A percentile compares a stretch with the other conserved stretches of the same genome.
phyloP scores from a whole-genome alignment of 768 basidiomycete genomes.

The Naganishia vaughanmartiniae region DNA sequence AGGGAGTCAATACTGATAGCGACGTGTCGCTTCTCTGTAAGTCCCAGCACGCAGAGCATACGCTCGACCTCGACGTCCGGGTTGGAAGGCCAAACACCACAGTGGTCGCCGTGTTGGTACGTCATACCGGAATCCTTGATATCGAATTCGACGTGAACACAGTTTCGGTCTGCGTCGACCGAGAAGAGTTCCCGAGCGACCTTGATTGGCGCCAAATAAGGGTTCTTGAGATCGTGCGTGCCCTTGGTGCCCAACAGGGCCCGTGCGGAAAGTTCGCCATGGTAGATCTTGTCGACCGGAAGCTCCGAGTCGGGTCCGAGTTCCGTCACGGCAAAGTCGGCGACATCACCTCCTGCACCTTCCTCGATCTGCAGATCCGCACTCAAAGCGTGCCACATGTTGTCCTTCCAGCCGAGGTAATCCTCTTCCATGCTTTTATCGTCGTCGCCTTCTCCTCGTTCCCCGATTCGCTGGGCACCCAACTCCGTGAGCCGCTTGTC shows the following conservation, averaged over 20 bases:
- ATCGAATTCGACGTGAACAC: constrained; percentile 88
- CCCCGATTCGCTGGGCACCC: constrained; percentile 80
- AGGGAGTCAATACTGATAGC: constrained; percentile 93
- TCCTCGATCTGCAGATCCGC: constrained; percentile 82
- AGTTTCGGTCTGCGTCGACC: constrained; percentile 72
- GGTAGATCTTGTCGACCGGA: constrained; percentile 82
- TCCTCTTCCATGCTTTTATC: constrained; percentile 99
- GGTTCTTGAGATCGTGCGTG: constrained; percentile 97
- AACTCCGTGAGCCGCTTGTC: constrained; percentile 71
- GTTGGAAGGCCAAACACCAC: constrained; percentile 96
- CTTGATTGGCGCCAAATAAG: constrained; percentile 79
- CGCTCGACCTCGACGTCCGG: constrained; percentile 87
- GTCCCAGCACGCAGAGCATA: constrained; percentile 78
- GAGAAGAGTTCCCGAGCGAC: constrained; percentile 80
- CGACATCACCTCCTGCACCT: constrained; percentile 88
- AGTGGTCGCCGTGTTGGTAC: constrained; percentile 98
- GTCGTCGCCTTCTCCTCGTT: constrained; percentile 93
- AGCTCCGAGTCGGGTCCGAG: constrained; percentile 60
- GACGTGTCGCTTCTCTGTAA: constrained; percentile 73
- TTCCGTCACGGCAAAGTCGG: constrained; percentile 90
- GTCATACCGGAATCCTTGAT: constrained; percentile 92
- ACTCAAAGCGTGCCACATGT: constrained; percentile 92
- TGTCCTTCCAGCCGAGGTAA: constrained; percentile 98
- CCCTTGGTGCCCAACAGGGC: constrained; percentile 90
- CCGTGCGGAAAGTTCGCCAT: constrained; percentile 92